Conservation (phyloP, 2,329 filamentous ascomycete species). For the Phaeophleospora eucalypticola region DNA sequence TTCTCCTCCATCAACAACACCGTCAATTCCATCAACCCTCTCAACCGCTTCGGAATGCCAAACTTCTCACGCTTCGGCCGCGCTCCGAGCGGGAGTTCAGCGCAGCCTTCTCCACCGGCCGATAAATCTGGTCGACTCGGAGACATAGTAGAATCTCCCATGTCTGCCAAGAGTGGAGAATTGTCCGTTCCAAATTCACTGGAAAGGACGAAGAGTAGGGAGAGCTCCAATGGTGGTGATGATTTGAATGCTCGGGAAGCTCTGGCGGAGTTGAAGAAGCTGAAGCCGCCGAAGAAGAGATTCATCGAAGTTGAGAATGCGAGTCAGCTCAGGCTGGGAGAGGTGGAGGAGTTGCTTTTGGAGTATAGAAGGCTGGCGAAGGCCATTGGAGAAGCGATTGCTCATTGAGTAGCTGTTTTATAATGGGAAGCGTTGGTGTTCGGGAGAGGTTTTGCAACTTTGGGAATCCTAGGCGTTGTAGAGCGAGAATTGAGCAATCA, state of each 20-base stretch:
- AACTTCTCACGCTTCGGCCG: conserved; percentile 34
- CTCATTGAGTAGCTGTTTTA: conserved; percentile 9
- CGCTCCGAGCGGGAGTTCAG: conserved; percentile 9
- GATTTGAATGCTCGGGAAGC: conserved; percentile 40
- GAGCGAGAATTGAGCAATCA: background rate
- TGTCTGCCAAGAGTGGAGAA: conserved; percentile 8
- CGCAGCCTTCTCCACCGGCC: conserved; percentile 18
- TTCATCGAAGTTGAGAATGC: conserved; percentile 46
- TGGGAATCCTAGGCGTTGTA: background rate
- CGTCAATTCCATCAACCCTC: conserved; percentile 25
- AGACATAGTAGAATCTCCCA: conserved; percentile 25
- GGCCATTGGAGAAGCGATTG: conserved; percentile 41
- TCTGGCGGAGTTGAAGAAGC: conserved; percentile 43
- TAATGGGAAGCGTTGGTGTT: background rate
- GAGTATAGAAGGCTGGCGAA: conserved; percentile 41
- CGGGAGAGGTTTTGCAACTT: background rate
- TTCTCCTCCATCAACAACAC: conserved; percentile 20
- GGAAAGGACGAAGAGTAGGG: conserved; percentile 12
- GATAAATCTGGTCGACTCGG: conserved; percentile 24
- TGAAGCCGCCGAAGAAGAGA: conserved; percentile 44
- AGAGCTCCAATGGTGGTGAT: conserved; percentile 28
- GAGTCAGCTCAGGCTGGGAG: conserved; percentile 44
- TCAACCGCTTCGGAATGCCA: conserved; percentile 35
- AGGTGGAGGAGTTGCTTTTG: conserved; percentile 43
- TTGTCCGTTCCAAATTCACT: background rate